Percentiles rank a stretch among this genome's conserved stretches.
Conservation (phyloP, 257 asterid genomes). For the Solanum chilense region DNA sequence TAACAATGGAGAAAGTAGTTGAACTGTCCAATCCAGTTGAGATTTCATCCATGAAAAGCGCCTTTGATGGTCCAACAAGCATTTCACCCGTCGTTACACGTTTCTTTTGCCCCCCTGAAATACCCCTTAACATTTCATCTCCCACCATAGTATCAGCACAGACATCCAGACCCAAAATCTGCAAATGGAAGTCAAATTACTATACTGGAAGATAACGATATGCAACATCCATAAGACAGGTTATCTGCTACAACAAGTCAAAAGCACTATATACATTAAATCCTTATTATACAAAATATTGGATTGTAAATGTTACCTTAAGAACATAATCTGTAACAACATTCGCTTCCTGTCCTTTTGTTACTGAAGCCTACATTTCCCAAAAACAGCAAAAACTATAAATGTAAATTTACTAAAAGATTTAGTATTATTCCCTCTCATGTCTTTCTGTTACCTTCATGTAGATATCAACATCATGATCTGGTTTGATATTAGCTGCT, state of each 20-base stretch:
- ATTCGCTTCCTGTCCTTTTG: constrained; percentile 28
- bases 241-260: not conserved
- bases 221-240: not conserved
- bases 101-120: too few species aligned
- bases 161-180: too few species aligned
- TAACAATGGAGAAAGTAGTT: too few species aligned
- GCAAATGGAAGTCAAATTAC: too few species aligned
- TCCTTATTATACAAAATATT: not conserved
- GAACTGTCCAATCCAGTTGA: too few species aligned
- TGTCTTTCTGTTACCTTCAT: constrained; percentile 18
- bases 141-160: too few species aligned
- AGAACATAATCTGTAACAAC: constrained; percentile 28
- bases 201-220: not conserved
- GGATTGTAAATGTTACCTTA: constrained; percentile 7
- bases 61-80: too few species aligned
- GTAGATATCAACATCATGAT: constrained; percentile 28
- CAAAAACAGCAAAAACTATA: not conserved
- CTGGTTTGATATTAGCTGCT: constrained; percentile 26
- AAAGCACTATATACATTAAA: not conserved
- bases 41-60: too few species aligned
- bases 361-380: constrained; percentile 18
- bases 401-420: not conserved
- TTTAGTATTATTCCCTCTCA: not conserved
- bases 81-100: too few species aligned
- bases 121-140: too few species aligned